phyloP scores from a whole-genome alignment of 164 flowering plant species.

The grape (Vitis vinifera) region ASM3070453v1 NC_081821.1:5531501-5532000 shows the following conservation, averaged over 20 bases:
- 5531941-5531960: conserved; percentile 56
- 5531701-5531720: conserved; percentile 91
- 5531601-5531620: background rate
- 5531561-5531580: background rate
- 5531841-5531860: background rate
- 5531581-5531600: background rate
- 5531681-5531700: conserved; percentile 89
- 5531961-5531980: conserved; percentile 96
- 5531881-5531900: background rate
- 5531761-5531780: conserved; percentile 93
- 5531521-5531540: background rate
- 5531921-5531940: background rate
- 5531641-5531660: background rate
- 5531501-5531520: background rate
- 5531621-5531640: background rate
- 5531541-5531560: no score
- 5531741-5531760: conserved; percentile 89
- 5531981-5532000: conserved; percentile 97
- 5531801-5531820: conserved; percentile 62
- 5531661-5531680: background rate
- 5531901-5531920: background rate
- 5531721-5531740: conserved; percentile 84
- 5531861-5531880: background rate
- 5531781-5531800: conserved; percentile 96
- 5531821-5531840: conserved; percentile 18